phyloP scores from a whole-genome alignment of 257 asterid species.

The Petunia axillaris region DNA sequence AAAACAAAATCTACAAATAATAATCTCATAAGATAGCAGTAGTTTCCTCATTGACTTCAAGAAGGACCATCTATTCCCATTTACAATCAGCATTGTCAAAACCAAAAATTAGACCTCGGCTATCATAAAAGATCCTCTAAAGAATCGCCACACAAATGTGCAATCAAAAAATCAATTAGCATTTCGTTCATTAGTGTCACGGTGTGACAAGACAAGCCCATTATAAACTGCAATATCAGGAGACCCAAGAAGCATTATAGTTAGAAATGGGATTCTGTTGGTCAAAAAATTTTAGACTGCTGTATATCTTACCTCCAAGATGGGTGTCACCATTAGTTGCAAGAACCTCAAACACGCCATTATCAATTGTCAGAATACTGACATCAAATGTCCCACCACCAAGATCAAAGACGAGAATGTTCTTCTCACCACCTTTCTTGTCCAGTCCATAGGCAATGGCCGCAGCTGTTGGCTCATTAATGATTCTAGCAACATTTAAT shows the following conservation, averaged over 20 bases:
- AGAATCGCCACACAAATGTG: not conserved
- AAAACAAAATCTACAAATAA: conserved; percentile 3
- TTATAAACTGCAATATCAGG: conserved; percentile 7
- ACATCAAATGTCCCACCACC: conserved; percentile 99
- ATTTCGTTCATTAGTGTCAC: not conserved
- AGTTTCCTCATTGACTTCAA: conserved; percentile 16
- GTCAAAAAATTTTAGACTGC: not conserved
- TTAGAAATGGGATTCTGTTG: not conserved
- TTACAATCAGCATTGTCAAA: not conserved
- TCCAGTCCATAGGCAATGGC: conserved; percentile 96
- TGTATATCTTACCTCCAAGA: conserved; percentile 70
- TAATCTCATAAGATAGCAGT: not conserved
- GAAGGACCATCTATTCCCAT: not conserved
- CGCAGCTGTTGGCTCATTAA: conserved; percentile 95
- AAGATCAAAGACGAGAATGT: conserved; percentile 92
- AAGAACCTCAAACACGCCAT: conserved; percentile 97
- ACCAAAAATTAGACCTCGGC: not conserved
- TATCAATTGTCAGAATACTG: conserved; percentile 91
- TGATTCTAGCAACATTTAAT: conserved; percentile 84
- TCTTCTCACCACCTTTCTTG: conserved; percentile 92
- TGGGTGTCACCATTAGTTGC: conserved; percentile 97
- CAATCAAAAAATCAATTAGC: not conserved
- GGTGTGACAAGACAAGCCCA: not conserved
- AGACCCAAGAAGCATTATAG: not conserved
- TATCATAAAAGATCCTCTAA: not conserved